A percentile compares a stretch with the other conserved stretches of the same genome.
Conservation (phyloP, 1,284 basidiomycete species). For the Lentinula novae-zelandiae region DNA sequence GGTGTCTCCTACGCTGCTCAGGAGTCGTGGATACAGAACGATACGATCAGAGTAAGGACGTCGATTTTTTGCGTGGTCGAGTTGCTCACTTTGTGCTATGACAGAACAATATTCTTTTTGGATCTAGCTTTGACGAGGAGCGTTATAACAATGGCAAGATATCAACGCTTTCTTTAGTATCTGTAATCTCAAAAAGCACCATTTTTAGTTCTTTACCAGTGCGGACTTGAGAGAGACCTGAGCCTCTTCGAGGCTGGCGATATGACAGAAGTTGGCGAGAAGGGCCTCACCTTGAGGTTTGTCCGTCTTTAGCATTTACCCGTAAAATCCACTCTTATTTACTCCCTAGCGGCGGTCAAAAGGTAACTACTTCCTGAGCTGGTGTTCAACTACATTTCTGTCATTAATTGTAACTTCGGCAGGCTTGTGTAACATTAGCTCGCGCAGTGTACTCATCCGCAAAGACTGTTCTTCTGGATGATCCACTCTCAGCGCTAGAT, state of each 20-base stretch:
- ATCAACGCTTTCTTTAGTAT: background rate
- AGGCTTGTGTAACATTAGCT: conserved; percentile 66
- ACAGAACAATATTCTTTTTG: conserved; percentile 81
- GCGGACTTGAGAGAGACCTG: conserved; percentile 52
- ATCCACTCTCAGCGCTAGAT: conserved; percentile 56
- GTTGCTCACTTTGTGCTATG: conserved; percentile 29
- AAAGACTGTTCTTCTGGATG: conserved; percentile 61
- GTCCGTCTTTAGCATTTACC: background rate
- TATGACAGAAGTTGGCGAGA: conserved; percentile 64
- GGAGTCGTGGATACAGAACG: conserved; percentile 62
- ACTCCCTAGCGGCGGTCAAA: conserved; percentile 57
- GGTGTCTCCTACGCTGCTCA: conserved; percentile 77
- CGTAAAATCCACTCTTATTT: background rate
- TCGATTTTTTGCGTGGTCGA: background rate
- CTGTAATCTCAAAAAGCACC: conserved; percentile 29
- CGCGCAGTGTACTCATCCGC: conserved; percentile 67
- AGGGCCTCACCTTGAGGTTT: conserved; percentile 39
- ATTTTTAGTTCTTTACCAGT: conserved; percentile 48
- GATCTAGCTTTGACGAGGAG: conserved; percentile 64
- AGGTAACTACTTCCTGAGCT: conserved; percentile 23
- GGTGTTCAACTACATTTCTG: background rate
- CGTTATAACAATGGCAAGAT: conserved; percentile 54
- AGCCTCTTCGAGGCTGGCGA: conserved; percentile 64
- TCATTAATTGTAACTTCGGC: background rate
- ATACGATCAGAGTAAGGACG: conserved; percentile 37